Evolutionary conservation across 306 rosid genomes (phyloP).

Genomic region (Potentilla sterilis): DNA sequence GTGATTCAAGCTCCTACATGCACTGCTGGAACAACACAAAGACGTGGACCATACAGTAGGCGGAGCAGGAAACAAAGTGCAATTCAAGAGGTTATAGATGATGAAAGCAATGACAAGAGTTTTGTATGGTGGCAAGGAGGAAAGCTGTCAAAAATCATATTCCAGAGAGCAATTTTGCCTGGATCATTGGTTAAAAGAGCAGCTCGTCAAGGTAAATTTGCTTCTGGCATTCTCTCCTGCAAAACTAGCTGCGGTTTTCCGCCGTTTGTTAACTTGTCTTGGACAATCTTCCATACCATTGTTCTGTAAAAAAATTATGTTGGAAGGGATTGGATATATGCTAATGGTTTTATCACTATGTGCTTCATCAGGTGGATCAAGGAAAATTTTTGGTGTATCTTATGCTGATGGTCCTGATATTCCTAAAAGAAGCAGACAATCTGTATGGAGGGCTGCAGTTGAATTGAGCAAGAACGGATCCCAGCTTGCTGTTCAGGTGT

Average conservation of each 20-base stretch:
- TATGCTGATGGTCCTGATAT: constrained; percentile 80
- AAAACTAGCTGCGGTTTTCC: background rate
- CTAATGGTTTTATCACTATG: constrained; percentile 28
- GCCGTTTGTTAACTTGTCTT: constrained; percentile 1
- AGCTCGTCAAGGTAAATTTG: constrained; percentile 72
- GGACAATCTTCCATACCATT: background rate
- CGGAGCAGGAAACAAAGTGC: constrained; percentile 64
- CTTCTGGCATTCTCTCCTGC: constrained; percentile 6
- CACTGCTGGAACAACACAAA: constrained; percentile 59
- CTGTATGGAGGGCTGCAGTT: constrained; percentile 90
- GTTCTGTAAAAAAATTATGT: constrained; percentile 6
- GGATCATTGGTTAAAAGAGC: constrained; percentile 57
- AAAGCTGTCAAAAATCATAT: constrained; percentile 54
- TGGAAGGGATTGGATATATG: background rate
- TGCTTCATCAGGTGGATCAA: constrained; percentile 60
- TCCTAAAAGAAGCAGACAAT: constrained; percentile 80
- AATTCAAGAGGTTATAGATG: constrained; percentile 50
- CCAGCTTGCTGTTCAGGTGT: constrained; percentile 92
- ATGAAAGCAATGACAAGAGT: constrained; percentile 38
- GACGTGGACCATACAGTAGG: constrained; percentile 68
- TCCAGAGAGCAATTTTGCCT: constrained; percentile 78
- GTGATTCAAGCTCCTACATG: constrained; percentile 51
- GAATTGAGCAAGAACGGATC: constrained; percentile 82
- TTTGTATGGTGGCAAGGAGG: constrained; percentile 89
- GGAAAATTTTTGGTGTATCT: constrained; percentile 60